Conservation (phyloP, 495 filamentous ascomycete genomes). For the Penicillium ochrochloron region DNA sequence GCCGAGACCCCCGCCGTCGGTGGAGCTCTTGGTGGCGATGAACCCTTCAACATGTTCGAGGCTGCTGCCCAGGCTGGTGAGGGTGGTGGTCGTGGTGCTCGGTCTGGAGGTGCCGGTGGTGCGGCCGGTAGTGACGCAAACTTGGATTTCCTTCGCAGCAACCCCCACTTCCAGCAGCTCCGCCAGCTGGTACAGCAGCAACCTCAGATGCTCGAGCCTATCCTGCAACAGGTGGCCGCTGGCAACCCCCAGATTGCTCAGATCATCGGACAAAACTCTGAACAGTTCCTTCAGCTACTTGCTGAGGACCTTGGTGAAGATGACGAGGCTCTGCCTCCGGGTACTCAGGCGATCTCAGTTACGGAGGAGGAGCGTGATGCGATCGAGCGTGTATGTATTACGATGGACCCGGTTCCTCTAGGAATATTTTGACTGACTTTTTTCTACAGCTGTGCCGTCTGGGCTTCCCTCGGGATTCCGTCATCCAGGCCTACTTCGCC, state of each 20-base stretch:
- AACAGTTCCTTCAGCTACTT: slow-evolving; percentile 87
- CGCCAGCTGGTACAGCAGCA: slow-evolving; percentile 96
- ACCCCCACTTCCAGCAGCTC: slow-evolving; percentile 96
- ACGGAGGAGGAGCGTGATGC: slow-evolving; percentile 96
- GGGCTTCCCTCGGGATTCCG: slow-evolving; percentile 89
- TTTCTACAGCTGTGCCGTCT: slow-evolving; percentile 75
- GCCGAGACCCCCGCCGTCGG: slow-evolving; percentile 44
- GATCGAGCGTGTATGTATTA: slow-evolving; percentile 82
- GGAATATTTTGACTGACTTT: slow-evolving; percentile 35
- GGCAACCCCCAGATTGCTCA: slow-evolving; percentile 94
- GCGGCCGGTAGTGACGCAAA: slow-evolving; percentile 63
- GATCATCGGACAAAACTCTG: slow-evolving; percentile 86
- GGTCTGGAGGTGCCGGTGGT: slow-evolving; percentile 56
- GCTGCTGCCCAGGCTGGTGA: slow-evolving; percentile 79
- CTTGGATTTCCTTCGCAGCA: slow-evolving; percentile 93
- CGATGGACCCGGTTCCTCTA: not conserved
- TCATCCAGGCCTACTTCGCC: slow-evolving; percentile 98
- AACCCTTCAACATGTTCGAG: slow-evolving; percentile 91
- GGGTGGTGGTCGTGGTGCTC: slow-evolving; percentile 55
- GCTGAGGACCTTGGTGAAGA: slow-evolving; percentile 71
- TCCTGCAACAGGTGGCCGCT: slow-evolving; percentile 92
- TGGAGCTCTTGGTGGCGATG: slow-evolving; percentile 54
- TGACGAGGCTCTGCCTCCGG: slow-evolving; percentile 80
- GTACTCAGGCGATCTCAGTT: slow-evolving; percentile 85
- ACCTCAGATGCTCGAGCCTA: slow-evolving; percentile 96